phyloP scores from a whole-genome alignment of 2,329 filamentous ascomycete species.

The Colletotrichum coccodes region DNA sequence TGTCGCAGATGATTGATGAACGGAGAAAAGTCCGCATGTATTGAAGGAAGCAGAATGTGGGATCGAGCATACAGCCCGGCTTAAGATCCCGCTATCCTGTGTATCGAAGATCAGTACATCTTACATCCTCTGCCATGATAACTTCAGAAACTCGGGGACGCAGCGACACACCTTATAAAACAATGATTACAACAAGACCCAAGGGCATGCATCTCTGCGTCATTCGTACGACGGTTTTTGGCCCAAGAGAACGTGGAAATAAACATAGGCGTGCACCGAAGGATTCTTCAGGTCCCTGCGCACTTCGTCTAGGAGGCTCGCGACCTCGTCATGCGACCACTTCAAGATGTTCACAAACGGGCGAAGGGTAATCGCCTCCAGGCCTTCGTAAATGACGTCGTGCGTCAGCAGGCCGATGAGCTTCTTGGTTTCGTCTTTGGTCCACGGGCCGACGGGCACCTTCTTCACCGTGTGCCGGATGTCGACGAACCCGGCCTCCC shows the following conservation, averaged over 20 bases:
- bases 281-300: conserved; percentile 10
- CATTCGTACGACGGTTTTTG: background rate
- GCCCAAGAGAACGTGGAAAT: conserved; percentile 7
- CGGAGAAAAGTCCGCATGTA: no score
- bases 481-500: conserved; percentile 64
- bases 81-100: no score
- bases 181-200: background rate
- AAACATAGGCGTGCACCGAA: conserved; percentile 11
- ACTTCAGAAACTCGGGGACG: background rate
- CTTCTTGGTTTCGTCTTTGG: conserved; percentile 55
- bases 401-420: conserved; percentile 55
- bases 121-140: no score
- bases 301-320: conserved; percentile 44
- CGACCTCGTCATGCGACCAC: conserved; percentile 55
- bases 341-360: conserved; percentile 52
- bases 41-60: no score
- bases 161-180: background rate
- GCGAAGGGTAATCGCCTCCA: conserved; percentile 55
- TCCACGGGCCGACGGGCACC: conserved; percentile 65
- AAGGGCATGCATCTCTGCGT: no score
- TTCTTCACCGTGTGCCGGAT: conserved; percentile 62
- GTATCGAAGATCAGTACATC: no score
- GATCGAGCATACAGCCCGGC: no score
- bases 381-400: conserved; percentile 49
- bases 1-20: no score